Conservation (phyloP, 805 yeast species). For the Metschnikowia hibisci region DNA sequence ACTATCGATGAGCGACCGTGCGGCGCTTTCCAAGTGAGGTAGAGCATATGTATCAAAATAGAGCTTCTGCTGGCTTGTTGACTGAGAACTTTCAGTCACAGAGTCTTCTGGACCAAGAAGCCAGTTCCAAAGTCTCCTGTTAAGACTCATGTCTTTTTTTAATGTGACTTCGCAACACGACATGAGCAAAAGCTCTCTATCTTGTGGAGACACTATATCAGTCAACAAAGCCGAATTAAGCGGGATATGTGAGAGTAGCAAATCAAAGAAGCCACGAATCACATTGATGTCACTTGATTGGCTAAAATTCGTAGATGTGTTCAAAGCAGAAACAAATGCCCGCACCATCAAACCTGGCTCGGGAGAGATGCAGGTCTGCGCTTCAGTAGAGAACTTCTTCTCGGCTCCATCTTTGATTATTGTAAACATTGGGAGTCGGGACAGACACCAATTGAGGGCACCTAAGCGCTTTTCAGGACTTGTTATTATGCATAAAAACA, state of each 20-base stretch:
- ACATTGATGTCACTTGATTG: conserved; percentile 56
- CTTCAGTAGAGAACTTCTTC: conserved; percentile 25
- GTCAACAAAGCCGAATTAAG: conserved; percentile 58
- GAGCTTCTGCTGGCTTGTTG: conserved; percentile 15
- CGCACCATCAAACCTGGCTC: conserved; percentile 77
- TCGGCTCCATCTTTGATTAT: conserved; percentile 23
- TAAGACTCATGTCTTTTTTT: conserved; percentile 88
- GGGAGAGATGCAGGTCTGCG: conserved; percentile 58
- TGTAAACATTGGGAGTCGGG: conserved; percentile 60
- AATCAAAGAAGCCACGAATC: conserved; percentile 84
- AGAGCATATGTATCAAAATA: conserved; percentile 63
- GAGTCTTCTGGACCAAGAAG: conserved; percentile 68
- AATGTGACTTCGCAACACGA: conserved; percentile 66
- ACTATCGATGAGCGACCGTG: conserved; percentile 45
- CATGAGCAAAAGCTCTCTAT: conserved; percentile 55
- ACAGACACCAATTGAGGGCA: conserved; percentile 70
- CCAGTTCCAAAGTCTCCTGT: conserved; percentile 93
- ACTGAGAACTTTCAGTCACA: conserved; percentile 19
- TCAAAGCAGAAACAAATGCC: conserved; percentile 67
- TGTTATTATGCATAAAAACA: conserved; percentile 70
- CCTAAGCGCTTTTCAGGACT: conserved; percentile 81
- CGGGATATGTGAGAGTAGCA: conserved; percentile 64
- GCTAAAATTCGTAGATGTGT: conserved; percentile 30
- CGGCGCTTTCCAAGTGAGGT: conserved; percentile 46
- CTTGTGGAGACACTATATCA: conserved; percentile 44